Evolutionary conservation across 306 rosid genomes (phyloP).

Genomic region (Begonia masoniana): DNA sequence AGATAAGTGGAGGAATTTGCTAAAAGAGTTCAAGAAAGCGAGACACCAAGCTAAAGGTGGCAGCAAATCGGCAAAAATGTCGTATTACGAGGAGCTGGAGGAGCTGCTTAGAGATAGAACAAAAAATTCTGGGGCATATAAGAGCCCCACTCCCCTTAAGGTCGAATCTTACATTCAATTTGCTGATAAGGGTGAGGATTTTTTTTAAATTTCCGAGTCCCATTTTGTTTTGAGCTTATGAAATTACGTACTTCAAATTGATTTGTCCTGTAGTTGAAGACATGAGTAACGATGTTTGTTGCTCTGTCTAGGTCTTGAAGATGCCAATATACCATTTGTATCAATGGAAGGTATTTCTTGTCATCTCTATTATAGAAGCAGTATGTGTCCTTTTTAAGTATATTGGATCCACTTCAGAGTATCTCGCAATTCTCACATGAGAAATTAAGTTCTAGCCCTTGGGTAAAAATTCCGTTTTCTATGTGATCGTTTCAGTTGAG

Average conservation of each 20-base stretch:
- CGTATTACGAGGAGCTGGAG: slow-evolving; percentile 79
- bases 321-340: slow-evolving; percentile 2
- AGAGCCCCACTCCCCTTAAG: slow-evolving; percentile 53
- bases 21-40: slow-evolving; percentile 92
- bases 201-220: background rate
- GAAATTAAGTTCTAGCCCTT: too few species aligned
- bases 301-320: too few species aligned
- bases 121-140: slow-evolving; percentile 34
- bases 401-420: too few species aligned
- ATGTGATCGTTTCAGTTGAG: too few species aligned
- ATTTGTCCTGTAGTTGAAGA: too few species aligned
- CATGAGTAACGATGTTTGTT: too few species aligned
- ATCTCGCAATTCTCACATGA: too few species aligned
- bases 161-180: slow-evolving; percentile 79
- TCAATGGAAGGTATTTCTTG: too few species aligned
- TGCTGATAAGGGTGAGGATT: slow-evolving; percentile 47
- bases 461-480: too few species aligned
- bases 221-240: background rate
- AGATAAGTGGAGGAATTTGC: slow-evolving; percentile 89
- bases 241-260: too few species aligned
- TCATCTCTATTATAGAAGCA: too few species aligned
- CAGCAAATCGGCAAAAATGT: slow-evolving; percentile 80
- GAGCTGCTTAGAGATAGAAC: slow-evolving; percentile 68
- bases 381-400: too few species aligned
- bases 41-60: slow-evolving; percentile 56